Conservation (phyloP, 371 early-diverging fungal genomes). For the Mortierella sp. region DNA sequence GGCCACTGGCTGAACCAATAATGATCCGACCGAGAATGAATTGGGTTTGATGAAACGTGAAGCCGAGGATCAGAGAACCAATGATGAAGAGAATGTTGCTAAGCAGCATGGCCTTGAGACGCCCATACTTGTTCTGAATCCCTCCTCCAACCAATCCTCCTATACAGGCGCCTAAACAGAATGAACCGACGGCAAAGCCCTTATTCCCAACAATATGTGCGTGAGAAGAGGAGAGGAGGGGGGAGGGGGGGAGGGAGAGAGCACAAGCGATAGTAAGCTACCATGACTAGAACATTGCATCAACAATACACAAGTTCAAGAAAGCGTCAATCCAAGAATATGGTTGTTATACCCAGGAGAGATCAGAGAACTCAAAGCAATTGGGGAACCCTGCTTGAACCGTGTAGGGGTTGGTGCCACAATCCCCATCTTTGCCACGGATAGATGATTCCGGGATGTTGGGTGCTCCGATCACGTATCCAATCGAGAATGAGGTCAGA, state of each 20-base stretch:
- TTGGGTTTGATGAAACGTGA: slow-evolving; percentile 67
- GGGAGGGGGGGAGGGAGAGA: too few relatives aligned
- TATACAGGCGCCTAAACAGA: slow-evolving; percentile 73
- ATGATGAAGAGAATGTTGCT: slow-evolving; percentile 73
- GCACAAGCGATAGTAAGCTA: too few relatives aligned
- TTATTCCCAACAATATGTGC: too few relatives aligned
- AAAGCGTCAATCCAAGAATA: too few relatives aligned
- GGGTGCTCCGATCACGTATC: slow-evolving; percentile 62
- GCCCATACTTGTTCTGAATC: slow-evolving; percentile 70
- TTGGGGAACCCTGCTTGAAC: slow-evolving; percentile 35
- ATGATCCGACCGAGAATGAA: slow-evolving; percentile 85
- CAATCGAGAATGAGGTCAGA: slow-evolving; percentile 58
- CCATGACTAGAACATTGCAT: too few relatives aligned
- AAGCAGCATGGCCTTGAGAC: slow-evolving; percentile 72
- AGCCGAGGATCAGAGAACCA: slow-evolving; percentile 72
- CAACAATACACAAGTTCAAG: too few relatives aligned
- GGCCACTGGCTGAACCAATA: slow-evolving; percentile 85
- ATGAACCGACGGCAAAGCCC: slow-evolving; percentile 75
- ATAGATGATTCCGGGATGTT: slow-evolving; percentile 56
- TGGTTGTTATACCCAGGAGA: slow-evolving; percentile 31
- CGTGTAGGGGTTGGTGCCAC: slow-evolving; percentile 25
- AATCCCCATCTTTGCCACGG: slow-evolving; percentile 28
- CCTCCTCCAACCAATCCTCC: slow-evolving; percentile 65
- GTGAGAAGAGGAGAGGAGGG: too few relatives aligned
- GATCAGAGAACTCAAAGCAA: slow-evolving; percentile 37